phyloP scores from a whole-genome alignment of 2,329 filamentous ascomycete species.

The Talaromyces sp. region DNA sequence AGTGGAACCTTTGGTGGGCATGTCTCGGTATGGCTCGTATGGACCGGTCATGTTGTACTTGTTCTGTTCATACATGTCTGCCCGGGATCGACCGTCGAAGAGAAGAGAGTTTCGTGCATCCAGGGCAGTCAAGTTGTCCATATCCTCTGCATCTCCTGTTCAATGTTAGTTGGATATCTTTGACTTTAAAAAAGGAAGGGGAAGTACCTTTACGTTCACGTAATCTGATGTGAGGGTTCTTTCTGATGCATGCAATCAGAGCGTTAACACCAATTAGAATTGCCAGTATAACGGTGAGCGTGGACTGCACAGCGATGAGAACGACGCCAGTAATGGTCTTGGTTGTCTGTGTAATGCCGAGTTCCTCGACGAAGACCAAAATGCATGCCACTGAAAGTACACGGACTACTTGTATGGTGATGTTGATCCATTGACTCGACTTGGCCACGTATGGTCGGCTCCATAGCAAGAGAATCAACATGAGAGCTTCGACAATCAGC shows the following conservation, averaged over 20 bases:
- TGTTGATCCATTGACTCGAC: constrained; percentile 90
- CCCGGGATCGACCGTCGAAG: constrained; percentile 18
- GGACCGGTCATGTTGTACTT: constrained; percentile 43
- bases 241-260: constrained; percentile 74
- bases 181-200: background rate
- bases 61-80: constrained; percentile 34
- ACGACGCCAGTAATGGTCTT: constrained; percentile 93
- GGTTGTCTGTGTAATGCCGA: constrained; percentile 84
- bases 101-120: constrained; percentile 73
- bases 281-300: constrained; percentile 76
- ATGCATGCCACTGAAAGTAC: constrained; percentile 87
- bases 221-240: constrained; percentile 86
- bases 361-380: constrained; percentile 88
- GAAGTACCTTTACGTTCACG: constrained; percentile 84
- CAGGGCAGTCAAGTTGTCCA: constrained; percentile 80
- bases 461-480: constrained; percentile 80
- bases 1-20: constrained; percentile 24
- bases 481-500: constrained; percentile 74
- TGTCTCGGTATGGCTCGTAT: constrained; percentile 43
- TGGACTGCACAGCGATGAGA: constrained; percentile 85
- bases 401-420: constrained; percentile 83
- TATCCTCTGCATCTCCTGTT: constrained; percentile 66
- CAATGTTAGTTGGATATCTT: background rate
- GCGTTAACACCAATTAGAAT: constrained; percentile 89
- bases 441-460: constrained; percentile 81